Evolutionary conservation across 1,139 yeast species (phyloP).

Genomic region (Geotrichum reessii): DNA sequence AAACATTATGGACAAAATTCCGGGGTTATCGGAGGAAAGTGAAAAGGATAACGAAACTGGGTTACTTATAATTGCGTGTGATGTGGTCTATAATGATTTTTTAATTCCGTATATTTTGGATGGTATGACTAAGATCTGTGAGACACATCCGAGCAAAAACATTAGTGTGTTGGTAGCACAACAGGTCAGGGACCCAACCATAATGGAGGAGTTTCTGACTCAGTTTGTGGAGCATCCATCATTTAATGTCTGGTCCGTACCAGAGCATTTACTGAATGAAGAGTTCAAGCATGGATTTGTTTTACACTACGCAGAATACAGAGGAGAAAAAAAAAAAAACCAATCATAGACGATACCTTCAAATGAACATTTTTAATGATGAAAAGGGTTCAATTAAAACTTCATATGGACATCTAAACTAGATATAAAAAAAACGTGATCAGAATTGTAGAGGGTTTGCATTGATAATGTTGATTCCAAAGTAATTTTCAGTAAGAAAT

Average conservation of each 20-base stretch:
- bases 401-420: background rate
- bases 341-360: background rate
- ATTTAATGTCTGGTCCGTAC: constrained; percentile 41
- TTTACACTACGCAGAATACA: constrained; percentile 37
- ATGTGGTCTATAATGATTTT: constrained; percentile 64
- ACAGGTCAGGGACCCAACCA: constrained; percentile 52
- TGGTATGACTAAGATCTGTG: constrained; percentile 39
- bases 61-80: constrained; percentile 53
- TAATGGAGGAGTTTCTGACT: constrained; percentile 46
- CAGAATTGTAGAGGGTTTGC: no score
- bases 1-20: constrained; percentile 3
- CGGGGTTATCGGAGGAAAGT: constrained; percentile 5
- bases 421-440: background rate
- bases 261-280: constrained; percentile 31
- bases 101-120: constrained; percentile 48
- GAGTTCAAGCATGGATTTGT: constrained; percentile 42
- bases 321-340: background rate
- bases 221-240: constrained; percentile 32
- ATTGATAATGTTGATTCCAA: no score
- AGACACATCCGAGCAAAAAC: constrained; percentile 54
- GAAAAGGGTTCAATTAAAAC: background rate
- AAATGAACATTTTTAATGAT: background rate
- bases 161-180: constrained; percentile 49
- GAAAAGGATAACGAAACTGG: constrained; percentile 13
- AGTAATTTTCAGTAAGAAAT: no score